Evolutionary conservation across 805 yeast genomes (phyloP).

Genomic region (Spathaspora passalidarum): DNA sequence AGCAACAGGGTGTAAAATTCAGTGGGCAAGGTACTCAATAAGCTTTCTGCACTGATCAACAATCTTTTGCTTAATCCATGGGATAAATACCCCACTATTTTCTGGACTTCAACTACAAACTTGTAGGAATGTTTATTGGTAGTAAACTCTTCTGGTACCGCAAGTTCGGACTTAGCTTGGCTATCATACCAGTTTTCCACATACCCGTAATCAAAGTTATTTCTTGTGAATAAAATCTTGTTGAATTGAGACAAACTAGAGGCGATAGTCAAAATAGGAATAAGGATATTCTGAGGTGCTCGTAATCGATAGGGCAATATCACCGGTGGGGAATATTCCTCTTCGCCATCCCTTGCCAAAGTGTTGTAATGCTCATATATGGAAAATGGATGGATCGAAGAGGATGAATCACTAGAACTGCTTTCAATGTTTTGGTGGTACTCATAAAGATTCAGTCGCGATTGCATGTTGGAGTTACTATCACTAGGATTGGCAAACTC

Average conservation of each 20-base stretch:
- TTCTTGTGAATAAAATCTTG: conserved; percentile 10
- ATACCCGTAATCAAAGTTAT: conserved; percentile 14
- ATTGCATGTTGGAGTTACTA: neutral
- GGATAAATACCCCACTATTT: conserved; percentile 19
- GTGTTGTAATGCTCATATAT: neutral
- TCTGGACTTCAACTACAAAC: conserved; percentile 21
- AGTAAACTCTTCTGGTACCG: conserved; percentile 7
- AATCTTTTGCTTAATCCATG: conserved; percentile 15
- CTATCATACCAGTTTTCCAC: conserved; percentile 16
- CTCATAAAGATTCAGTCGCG: neutral
- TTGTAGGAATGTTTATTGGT: conserved; percentile 5
- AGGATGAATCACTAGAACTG: neutral
- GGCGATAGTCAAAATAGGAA: conserved; percentile 27
- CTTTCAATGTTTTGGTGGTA: neutral
- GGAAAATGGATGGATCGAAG: neutral
- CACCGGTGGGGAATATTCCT: conserved; percentile 13
- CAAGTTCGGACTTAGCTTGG: conserved; percentile 7
- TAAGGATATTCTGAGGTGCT: conserved; percentile 22
- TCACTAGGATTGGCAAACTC: neutral
- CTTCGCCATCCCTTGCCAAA: neutral
- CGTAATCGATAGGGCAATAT: conserved; percentile 14
- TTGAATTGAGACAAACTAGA: conserved; percentile 22
- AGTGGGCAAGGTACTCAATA: conserved; percentile 15
- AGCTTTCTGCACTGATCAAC: conserved; percentile 19
- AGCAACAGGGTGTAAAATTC: conserved; percentile 15